Conservation (phyloP, 2,329 filamentous ascomycete genomes). For the Botrytis porri region DNA sequence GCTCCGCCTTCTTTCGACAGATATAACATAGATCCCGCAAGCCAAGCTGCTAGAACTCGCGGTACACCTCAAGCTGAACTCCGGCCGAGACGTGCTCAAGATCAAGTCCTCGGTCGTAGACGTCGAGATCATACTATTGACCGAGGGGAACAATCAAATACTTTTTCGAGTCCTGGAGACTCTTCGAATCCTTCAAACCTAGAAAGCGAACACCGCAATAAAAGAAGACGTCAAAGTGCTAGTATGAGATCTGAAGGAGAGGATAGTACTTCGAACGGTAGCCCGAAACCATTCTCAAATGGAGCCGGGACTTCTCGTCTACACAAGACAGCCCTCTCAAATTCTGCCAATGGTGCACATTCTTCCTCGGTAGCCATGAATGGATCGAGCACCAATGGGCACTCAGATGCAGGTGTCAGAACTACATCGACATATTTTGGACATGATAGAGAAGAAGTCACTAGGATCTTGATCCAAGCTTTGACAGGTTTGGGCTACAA, state of each 20-base stretch:
- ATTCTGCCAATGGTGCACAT: slow-evolving; percentile 47
- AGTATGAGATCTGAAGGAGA: slow-evolving; percentile 64
- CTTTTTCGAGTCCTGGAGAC: slow-evolving; percentile 32
- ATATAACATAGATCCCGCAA: slow-evolving; percentile 12
- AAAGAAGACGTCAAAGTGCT: slow-evolving; percentile 55
- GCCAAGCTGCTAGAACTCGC: slow-evolving; percentile 9
- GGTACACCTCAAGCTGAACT: background rate
- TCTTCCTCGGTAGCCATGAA: slow-evolving; percentile 51
- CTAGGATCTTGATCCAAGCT: slow-evolving; percentile 86
- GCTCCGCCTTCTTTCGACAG: background rate
- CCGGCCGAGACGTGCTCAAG: slow-evolving; percentile 16
- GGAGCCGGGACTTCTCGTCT: slow-evolving; percentile 47
- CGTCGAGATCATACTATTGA: slow-evolving; percentile 45
- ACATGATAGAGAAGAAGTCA: slow-evolving; percentile 89
- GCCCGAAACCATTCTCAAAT: slow-evolving; percentile 53
- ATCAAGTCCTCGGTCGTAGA: slow-evolving; percentile 54
- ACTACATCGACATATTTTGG: slow-evolving; percentile 61
- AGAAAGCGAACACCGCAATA: slow-evolving; percentile 44
- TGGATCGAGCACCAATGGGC: slow-evolving; percentile 44
- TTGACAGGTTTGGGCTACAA: slow-evolving; percentile 85
- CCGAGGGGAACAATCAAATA: slow-evolving; percentile 41
- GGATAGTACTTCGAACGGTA: slow-evolving; percentile 52
- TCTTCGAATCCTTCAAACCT: slow-evolving; percentile 23
- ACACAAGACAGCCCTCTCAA: slow-evolving; percentile 44
- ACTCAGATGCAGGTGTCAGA: slow-evolving; percentile 27